Percentiles rank a stretch among this genome's conserved stretches.
Evolutionary conservation across 2,329 filamentous ascomycete genomes (phyloP).

Genomic region (Aspergillus sp.): DNA sequence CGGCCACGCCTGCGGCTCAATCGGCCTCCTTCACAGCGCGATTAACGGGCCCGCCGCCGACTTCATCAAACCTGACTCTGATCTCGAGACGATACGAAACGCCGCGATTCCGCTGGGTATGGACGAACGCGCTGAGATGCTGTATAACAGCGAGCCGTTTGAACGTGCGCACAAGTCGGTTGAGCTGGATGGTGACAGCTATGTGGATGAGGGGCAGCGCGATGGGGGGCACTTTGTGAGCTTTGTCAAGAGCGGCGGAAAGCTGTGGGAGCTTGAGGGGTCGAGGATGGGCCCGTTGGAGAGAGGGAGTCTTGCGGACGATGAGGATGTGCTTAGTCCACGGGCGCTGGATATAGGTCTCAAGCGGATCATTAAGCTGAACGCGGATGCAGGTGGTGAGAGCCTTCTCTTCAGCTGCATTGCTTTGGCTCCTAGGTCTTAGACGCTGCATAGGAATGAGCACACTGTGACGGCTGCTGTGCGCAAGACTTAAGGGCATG

Average conservation of each 20-base stretch:
- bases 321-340: slow-evolving; percentile 37
- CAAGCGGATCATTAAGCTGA: not conserved
- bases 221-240: slow-evolving; percentile 35
- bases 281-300: slow-evolving; percentile 36
- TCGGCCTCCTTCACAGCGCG: slow-evolving; percentile 60
- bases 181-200: slow-evolving; percentile 7
- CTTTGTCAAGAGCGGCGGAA: slow-evolving; percentile 39
- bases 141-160: slow-evolving; percentile 49
- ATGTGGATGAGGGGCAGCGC: slow-evolving; percentile 10
- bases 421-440: not conserved
- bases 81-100: slow-evolving; percentile 51
- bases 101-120: slow-evolving; percentile 51
- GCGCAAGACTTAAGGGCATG: not conserved
- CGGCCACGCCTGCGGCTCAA: slow-evolving; percentile 62
- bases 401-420: not conserved
- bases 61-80: slow-evolving; percentile 49
- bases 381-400: not conserved
- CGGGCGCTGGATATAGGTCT: slow-evolving; percentile 27
- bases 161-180: slow-evolving; percentile 31
- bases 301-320: slow-evolving; percentile 31
- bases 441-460: not conserved
- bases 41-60: slow-evolving; percentile 52
- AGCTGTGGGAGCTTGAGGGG: slow-evolving; percentile 42
- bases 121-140: slow-evolving; percentile 53
- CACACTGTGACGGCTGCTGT: not conserved